These are phyloP conservation scores for Marasmius sp. DNA, from an alignment of 1,284 basidiomycete species.

Conservation along the genomic window DNA sequence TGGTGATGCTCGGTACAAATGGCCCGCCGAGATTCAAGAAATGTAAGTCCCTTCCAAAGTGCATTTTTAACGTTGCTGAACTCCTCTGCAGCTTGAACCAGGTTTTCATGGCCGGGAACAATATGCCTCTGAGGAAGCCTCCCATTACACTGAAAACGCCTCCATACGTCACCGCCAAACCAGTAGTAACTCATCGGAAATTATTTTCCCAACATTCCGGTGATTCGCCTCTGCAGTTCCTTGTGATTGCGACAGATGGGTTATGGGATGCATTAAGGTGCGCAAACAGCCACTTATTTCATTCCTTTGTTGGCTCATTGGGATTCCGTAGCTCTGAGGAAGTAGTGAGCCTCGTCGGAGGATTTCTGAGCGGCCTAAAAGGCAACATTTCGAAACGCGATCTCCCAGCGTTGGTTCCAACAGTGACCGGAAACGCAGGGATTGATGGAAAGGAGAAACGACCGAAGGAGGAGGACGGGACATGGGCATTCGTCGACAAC, in stretches of 20 bases:
- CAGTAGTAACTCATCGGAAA: constrained; percentile 84
- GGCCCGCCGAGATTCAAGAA: constrained; percentile 72
- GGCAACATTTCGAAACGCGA: constrained; percentile 60
- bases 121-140: constrained; percentile 57
- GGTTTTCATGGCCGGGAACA: constrained; percentile 66
- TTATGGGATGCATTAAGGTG: constrained; percentile 89
- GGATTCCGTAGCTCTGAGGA: constrained; percentile 73
- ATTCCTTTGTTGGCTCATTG: neutral
- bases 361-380: constrained; percentile 75
- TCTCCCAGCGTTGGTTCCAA: constrained; percentile 55
- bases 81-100: constrained; percentile 53
- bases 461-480: constrained; percentile 36
- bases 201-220: constrained; percentile 43
- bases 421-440: constrained; percentile 48
- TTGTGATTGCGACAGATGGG: constrained; percentile 92
- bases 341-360: constrained; percentile 87
- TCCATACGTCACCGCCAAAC: constrained; percentile 91
- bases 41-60: constrained; percentile 47
- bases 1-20: constrained; percentile 95
- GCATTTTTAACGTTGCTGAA: constrained; percentile 8
- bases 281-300: neutral
- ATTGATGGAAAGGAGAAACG: constrained; percentile 66
- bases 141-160: constrained; percentile 78
- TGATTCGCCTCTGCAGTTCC: constrained; percentile 50
- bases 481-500: constrained; percentile 85